A percentile compares a stretch with the other conserved stretches of the same genome.
These are phyloP conservation scores for Omphalea diandra DNA, from an alignment of 441 rosid species.

Conservation along the genomic window DNA sequence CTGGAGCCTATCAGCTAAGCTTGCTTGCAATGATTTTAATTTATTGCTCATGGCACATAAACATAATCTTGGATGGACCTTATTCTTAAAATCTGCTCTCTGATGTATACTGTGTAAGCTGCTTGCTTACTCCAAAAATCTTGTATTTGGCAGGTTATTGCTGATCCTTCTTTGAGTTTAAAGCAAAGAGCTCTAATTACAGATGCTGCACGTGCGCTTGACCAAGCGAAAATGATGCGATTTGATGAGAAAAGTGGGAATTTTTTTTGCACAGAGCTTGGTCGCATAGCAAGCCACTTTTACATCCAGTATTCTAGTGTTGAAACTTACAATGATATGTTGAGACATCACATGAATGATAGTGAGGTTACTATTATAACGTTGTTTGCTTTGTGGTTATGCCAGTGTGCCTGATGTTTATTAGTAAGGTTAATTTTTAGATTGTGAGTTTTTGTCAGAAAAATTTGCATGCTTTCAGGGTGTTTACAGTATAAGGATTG, in stretches of 20 bases:
- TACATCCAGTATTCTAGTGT: conserved; percentile 99
- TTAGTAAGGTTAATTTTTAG: conserved; percentile 16
- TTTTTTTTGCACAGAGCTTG: conserved; percentile 98
- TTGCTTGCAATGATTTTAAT: no score
- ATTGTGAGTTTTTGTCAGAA: background rate
- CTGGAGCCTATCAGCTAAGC: no score
- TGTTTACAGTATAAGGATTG: background rate
- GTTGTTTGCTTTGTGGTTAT: conserved; percentile 9
- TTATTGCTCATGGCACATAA: no score
- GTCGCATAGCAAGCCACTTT: conserved; percentile 99
- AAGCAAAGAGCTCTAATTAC: conserved; percentile 92
- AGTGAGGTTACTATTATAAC: conserved; percentile 63
- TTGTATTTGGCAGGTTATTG: conserved; percentile 66
- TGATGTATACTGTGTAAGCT: conserved; percentile 16
- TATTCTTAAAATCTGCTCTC: conserved; percentile 19
- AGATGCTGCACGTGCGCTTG: conserved; percentile 99
- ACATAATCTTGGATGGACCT: conserved; percentile 5
- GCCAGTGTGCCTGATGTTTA: conserved; percentile 18
- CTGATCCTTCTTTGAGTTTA: conserved; percentile 84
- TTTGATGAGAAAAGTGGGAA: conserved; percentile 99
- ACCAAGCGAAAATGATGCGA: conserved; percentile 99
- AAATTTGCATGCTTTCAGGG: background rate
- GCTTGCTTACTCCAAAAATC: conserved; percentile 15
- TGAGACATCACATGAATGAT: conserved; percentile 96
- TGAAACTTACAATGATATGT: conserved; percentile 96